Base-by-base conservation (phyloP, 2,329 filamentous ascomycete genomes). In the Botrytis cinerea region DNA sequence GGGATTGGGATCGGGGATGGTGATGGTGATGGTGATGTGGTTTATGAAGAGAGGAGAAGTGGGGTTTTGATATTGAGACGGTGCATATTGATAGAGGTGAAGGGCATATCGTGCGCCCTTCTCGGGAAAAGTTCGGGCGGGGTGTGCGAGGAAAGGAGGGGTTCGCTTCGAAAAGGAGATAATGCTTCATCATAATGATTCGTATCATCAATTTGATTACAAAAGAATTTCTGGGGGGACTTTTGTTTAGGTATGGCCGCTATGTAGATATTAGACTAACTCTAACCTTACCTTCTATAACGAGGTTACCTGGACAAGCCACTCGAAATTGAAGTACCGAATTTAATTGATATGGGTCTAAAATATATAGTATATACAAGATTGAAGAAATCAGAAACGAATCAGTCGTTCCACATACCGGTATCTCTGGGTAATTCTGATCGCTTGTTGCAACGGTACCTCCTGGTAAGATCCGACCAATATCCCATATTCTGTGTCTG, bases 41-140 rank as follows among this genome's bases (percentile, higher is more conserved):
- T 38, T 38, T 38, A 20, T 40, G 46, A 28, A 28, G 25, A 54
- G 38, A 48, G 46, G 48, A 20, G 48, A 57, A 57, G 66, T 69
- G 66, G 66, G 66, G 66, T 57, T 57, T 67, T 69, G 66, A 69
- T 69, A 69, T 43, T 43, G 8, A 3, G n/a, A 69, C 66, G 48
- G 2, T 22, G n/a, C 35, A 32, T 45, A 32, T 69, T 69, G 66
- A 69, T 69, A 69, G 46, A 54, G 9, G 25, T 40, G 32, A 2
- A 25, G 4, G 46, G 46, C 25, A 40, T 61, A 4, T 25, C 22
- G 1, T 43, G 14, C 38, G 38, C 38, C 22, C 48, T 40, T 43
- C 5, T 57, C 48, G 48, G 66, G 9, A 4, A n/a, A 43, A 43
- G 3, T 10, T 69, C 66, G 48, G 66, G 20, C 40, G 43, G 35